Evolutionary conservation across 768 basidiomycete species (phyloP), one percentile per base, ranked within the genome.

Genomic region (Heimioporus sp.): DNA sequence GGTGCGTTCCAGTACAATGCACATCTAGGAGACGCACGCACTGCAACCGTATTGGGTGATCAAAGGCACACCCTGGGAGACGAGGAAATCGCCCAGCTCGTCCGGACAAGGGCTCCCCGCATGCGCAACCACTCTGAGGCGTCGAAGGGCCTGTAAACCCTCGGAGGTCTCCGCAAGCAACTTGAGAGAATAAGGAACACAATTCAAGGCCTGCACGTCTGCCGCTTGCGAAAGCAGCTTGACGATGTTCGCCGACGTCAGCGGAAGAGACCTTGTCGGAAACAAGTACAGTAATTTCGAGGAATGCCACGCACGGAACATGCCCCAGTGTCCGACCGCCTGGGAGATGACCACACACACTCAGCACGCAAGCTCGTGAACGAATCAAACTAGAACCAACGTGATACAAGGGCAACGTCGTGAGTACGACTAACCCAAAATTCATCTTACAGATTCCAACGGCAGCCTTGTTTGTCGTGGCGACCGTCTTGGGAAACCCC

Each of bases 91-190:
- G 1, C 82, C 81, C 1, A 83, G 64, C 41, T 81, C 80, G 38
- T 80, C 73, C 43, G 82, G 79, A 40, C 81, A 72, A 5, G 82
- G 68, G 12, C 77, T 76, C 1, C 82, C 82, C 24, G 76, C 79
- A 53, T 73, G 81, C 20, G 70, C 72, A 28, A 81, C 78, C n/a
- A 77, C 58, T 40, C 80, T 73, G 57, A 82, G 78, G 13, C 62
- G 59, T 17, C 61, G 66, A 6, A 83, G 69, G 12, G 69, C 62
- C 4, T 66, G 52, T 10, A 76, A 63, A 20, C 80, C 81, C 53
- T 77, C 76, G 8, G 68, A 61, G 0, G 73, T 73, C 64, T 82
- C 82, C 0, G 68, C 74, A 1, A 83, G 67, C 1, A 83, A 64
- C 60, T 79, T 72, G 39, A 73, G 68, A 17, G 74, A 68, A 44